These are phyloP conservation scores for Pyricularia grisea DNA, from an alignment of 2,329 filamentous ascomycete genomes.

Conservation along the genomic window DNA sequence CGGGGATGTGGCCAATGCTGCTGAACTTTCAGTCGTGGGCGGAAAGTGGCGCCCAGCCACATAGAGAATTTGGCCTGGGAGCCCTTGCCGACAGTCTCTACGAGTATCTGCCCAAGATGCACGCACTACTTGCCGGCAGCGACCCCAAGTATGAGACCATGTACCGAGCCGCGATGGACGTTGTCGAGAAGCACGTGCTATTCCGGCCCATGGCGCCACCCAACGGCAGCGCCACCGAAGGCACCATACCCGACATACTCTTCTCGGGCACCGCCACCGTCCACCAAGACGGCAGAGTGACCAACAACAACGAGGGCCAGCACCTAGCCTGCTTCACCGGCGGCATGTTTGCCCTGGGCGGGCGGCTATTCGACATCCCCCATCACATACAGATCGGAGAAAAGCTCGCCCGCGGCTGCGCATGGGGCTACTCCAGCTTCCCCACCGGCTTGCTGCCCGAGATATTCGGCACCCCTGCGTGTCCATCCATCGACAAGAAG, in stretches of 20 bases:
- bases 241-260: conserved; percentile 47
- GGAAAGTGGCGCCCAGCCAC: conserved; percentile 14
- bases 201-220: conserved; percentile 59
- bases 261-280: conserved; percentile 13
- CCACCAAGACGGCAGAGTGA: conserved; percentile 11
- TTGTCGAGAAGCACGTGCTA: conserved; percentile 38
- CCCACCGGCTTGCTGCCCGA: conserved; percentile 51
- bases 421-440: conserved; percentile 48
- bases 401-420: conserved; percentile 42
- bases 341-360: conserved; percentile 36
- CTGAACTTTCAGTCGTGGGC: conserved; percentile 41
- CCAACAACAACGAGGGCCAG: conserved; percentile 18
- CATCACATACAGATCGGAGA: conserved; percentile 36
- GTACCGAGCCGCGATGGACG: conserved; percentile 10
- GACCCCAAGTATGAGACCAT: conserved; percentile 52
- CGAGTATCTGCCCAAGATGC: conserved; percentile 53
- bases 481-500: conserved; percentile 21
- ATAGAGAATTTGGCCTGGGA: conserved; percentile 37
- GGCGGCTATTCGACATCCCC: conserved; percentile 32
- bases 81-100: conserved; percentile 46
- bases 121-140: conserved; percentile 55
- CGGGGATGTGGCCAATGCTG: conserved; percentile 65
- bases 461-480: conserved; percentile 35
- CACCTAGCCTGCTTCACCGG: conserved; percentile 32
- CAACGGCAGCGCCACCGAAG: conserved; percentile 35